Base-by-base conservation (phyloP, 192 early-diverging fungal genomes). In the Dissophora ornata region DNA sequence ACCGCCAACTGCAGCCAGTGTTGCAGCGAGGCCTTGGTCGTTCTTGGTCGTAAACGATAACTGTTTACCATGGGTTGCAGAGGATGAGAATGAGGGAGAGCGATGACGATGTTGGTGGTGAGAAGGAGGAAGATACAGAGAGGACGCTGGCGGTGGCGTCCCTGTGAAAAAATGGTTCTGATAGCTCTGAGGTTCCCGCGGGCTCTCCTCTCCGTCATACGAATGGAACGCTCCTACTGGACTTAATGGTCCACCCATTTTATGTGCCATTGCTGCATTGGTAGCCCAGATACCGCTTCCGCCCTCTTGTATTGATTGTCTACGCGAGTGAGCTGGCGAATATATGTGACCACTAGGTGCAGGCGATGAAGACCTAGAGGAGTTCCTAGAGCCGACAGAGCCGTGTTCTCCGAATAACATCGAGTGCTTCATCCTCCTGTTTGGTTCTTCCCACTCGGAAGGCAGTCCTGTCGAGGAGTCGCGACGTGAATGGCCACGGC, bases 1-100 rank as follows among this genome's bases (percentile, higher is more conserved):
- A 38, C 36, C 36, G 36, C 36, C 36, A 5, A 24, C 26, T 3
- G 18, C 45, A 24, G 33, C 16, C 18, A 50, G 22, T 0, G 30
- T 24, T 11, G 44, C 7, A 21, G 40, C 11, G 4, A 30, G 44
- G 10, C 34, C 33, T 24, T 47, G 21, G 4, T 62, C 68, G 22
- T 62, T 61, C 52, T 71, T 71, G 29, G 68, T 62, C 18, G 68
- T 71, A 24, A 62, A 71, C 2, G 68, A 71, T 2, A 71, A 41
- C 21, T 71, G 69, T 29, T 45, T 7, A 25, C 61, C 49, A 18
- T 63, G 50, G 3, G 38, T 40, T 11, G 22, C 16, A 22, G 64
- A 25, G 1, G 64, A 33, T 3, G 64, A 21, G 46, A 26, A 44
- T 15, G 57, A 47, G 1, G 8, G 57, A 9, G 57, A 46, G 4